Evolutionary conservation across 2,329 filamentous ascomycete genomes (phyloP).

Genomic region (Decorospora gaudefroyi): DNA sequence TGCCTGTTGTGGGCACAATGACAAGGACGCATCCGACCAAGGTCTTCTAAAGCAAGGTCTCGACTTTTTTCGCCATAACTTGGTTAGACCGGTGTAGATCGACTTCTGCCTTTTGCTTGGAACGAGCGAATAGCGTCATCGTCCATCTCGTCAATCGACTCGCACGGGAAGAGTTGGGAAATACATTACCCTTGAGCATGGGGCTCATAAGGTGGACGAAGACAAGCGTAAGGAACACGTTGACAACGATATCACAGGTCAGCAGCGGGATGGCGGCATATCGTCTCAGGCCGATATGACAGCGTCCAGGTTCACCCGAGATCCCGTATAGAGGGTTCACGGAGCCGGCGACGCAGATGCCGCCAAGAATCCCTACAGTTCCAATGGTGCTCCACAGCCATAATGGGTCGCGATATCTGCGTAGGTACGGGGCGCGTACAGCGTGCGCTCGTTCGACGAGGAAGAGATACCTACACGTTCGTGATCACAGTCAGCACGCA

Average conservation of each 20-base stretch:
- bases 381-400: conserved; percentile 42
- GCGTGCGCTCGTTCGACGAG: conserved; percentile 50
- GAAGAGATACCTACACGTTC: conserved; percentile 45
- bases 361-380: conserved; percentile 35
- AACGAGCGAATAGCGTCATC: conserved; percentile 15
- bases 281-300: conserved; percentile 48
- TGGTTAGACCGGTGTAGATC: conserved; percentile 24
- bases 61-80: conserved; percentile 26
- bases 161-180: conserved; percentile 9
- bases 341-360: conserved; percentile 37
- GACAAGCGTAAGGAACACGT: conserved; percentile 46
- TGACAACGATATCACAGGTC: conserved; percentile 47
- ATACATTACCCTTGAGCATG: conserved; percentile 25
- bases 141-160: conserved; percentile 23
- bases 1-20: conserved; percentile 48
- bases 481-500: not conserved
- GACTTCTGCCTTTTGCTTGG: conserved; percentile 1
- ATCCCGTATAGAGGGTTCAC: conserved; percentile 41
- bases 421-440: conserved; percentile 41
- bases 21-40: conserved; percentile 45
- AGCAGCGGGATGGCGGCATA: conserved; percentile 46
- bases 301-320: conserved; percentile 38
- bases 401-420: conserved; percentile 41
- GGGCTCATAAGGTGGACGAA: conserved; percentile 48
- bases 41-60: conserved; percentile 37